Conservation (phyloP, 495 filamentous ascomycete species). For the Neurospora cerealis region DNA sequence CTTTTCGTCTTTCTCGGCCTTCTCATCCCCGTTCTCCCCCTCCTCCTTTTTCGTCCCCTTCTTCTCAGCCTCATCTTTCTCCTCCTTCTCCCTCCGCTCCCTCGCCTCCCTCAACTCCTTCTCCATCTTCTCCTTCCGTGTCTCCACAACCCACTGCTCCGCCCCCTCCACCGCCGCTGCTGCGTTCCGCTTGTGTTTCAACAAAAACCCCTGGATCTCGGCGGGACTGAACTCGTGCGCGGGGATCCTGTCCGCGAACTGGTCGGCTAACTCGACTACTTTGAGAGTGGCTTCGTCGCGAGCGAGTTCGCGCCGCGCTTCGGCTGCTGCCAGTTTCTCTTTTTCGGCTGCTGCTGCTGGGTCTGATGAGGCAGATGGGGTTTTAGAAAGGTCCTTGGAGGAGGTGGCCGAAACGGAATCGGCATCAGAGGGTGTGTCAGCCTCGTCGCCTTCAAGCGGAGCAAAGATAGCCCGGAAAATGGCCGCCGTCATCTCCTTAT, state of each 20-base stretch:
- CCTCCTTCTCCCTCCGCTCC: conserved; percentile 28
- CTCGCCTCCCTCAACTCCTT: conserved; percentile 39
- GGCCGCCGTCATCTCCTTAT: conserved; percentile 31
- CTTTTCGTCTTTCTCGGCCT: neutral
- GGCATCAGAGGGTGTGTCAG: conserved; percentile 2
- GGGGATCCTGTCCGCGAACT: conserved; percentile 35
- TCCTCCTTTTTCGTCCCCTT: conserved; percentile 11
- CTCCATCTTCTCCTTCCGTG: conserved; percentile 48
- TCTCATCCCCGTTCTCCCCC: conserved; percentile 14
- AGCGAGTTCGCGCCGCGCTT: conserved; percentile 19
- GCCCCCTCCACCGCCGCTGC: conserved; percentile 47
- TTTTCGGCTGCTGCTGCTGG: conserved; percentile 15
- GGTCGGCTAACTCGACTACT: conserved; percentile 27
- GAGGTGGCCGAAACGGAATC: conserved; percentile 2
- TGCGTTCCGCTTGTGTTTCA: conserved; percentile 57
- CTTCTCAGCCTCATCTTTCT: conserved; percentile 24
- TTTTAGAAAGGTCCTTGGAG: neutral
- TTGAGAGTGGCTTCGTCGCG: conserved; percentile 28
- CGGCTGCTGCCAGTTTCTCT: conserved; percentile 1
- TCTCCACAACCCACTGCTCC: conserved; percentile 46
- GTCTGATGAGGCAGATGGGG: too few relatives aligned
- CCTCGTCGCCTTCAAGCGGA: conserved; percentile 31
- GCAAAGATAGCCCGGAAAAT: conserved; percentile 42
- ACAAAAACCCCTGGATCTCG: conserved; percentile 67
- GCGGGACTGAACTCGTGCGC: conserved; percentile 58